phyloP scores from a whole-genome alignment of 371 early-diverging fungal genomes.

The Haplosporangium sp. region DNA sequence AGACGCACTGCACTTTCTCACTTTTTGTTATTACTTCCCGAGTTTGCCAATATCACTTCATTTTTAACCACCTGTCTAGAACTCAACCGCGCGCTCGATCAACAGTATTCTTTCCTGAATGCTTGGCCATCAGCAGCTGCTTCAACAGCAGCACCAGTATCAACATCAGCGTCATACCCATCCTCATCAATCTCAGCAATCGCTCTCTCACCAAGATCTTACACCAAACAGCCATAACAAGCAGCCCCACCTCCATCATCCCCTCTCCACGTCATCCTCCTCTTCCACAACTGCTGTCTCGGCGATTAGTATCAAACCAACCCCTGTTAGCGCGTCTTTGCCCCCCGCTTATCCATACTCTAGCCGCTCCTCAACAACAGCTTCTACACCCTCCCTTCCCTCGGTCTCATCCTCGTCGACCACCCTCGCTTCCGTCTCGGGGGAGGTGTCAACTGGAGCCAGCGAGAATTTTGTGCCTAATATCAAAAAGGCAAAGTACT shows the following conservation, averaged over 20 bases:
- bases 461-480: slow-evolving; percentile 54
- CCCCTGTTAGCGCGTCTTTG: slow-evolving; percentile 26
- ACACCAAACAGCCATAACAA: slow-evolving; percentile 17
- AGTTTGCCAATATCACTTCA: slow-evolving; percentile 3
- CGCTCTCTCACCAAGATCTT: slow-evolving; percentile 20
- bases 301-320: slow-evolving; percentile 22
- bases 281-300: slow-evolving; percentile 21
- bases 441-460: slow-evolving; percentile 26
- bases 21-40: slow-evolving; percentile 6
- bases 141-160: slow-evolving; percentile 43
- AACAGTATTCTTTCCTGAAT: slow-evolving; percentile 21
- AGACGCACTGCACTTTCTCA: neutral
- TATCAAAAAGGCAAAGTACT: slow-evolving; percentile 66
- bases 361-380: slow-evolving; percentile 18
- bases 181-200: slow-evolving; percentile 5
- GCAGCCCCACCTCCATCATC: slow-evolving; percentile 14
- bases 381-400: slow-evolving; percentile 29
- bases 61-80: neutral
- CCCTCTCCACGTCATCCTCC: slow-evolving; percentile 22
- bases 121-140: slow-evolving; percentile 54
- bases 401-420: slow-evolving; percentile 32
- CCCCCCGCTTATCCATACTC: slow-evolving; percentile 48
- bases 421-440: slow-evolving; percentile 21
- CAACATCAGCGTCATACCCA: slow-evolving; percentile 9
- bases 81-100: neutral